Conservation (phyloP, 2,329 filamentous ascomycete genomes). For the Fusarium mexicanum region DNA sequence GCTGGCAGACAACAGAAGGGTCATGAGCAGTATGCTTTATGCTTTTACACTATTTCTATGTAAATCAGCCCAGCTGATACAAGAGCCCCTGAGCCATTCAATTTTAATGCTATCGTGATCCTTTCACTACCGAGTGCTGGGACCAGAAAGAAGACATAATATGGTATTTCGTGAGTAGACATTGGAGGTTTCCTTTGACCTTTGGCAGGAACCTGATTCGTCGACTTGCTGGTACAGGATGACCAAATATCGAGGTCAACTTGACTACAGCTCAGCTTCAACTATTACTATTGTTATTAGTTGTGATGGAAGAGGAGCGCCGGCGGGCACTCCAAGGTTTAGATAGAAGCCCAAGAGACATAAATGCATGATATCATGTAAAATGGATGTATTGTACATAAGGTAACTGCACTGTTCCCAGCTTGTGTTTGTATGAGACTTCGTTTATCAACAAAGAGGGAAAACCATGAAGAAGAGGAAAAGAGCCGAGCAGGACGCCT, state of each 20-base stretch:
- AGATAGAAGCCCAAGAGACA: background rate
- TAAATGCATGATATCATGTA: background rate
- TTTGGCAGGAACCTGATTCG: constrained; percentile 45
- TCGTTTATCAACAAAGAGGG: background rate
- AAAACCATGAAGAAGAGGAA: background rate
- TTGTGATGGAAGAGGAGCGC: background rate
- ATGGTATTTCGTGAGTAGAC: constrained; percentile 42
- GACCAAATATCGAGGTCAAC: constrained; percentile 38
- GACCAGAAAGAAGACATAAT: constrained; percentile 63
- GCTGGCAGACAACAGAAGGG: constrained; percentile 36
- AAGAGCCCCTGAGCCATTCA: constrained; percentile 20
- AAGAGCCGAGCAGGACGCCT: background rate
- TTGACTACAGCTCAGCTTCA: constrained; percentile 35
- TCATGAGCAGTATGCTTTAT: constrained; percentile 27
- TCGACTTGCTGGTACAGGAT: constrained; percentile 44
- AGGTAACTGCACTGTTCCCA: background rate
- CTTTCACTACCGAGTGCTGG: constrained; percentile 71
- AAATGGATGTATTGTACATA: background rate
- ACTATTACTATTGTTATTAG: constrained; percentile 16
- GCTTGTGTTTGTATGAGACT: background rate
- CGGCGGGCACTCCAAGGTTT: background rate
- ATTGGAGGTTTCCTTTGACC: constrained; percentile 43
- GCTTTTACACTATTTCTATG: constrained; percentile 18
- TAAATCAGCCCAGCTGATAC: constrained; percentile 24
- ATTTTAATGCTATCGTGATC: constrained; percentile 68